These are phyloP conservation scores for Claviceps humidiphila DNA, from an alignment of 2,329 filamentous ascomycete species.

Conservation along the genomic window DNA sequence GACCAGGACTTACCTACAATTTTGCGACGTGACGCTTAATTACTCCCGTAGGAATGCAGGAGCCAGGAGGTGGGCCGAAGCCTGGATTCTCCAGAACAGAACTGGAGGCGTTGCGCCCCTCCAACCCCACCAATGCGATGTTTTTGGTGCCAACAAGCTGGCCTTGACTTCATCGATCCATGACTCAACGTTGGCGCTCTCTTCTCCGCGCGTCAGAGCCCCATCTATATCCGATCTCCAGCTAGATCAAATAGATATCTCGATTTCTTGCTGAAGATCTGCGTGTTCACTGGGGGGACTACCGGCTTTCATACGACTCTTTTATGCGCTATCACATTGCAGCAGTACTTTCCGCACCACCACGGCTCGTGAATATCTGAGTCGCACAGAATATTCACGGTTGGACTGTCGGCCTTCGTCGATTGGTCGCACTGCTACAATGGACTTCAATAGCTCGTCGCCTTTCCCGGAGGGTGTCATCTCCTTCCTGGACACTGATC, in stretches of 20 bases:
- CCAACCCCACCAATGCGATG: slow-evolving; percentile 15
- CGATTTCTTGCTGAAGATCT: neutral
- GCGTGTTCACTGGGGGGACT: neutral
- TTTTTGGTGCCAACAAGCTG: neutral
- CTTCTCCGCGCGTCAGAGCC: neutral
- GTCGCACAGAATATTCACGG: neutral
- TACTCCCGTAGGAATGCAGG: too few species aligned
- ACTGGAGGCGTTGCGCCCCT: neutral
- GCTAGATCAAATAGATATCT: too few species aligned
- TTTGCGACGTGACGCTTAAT: too few species aligned
- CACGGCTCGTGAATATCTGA: neutral
- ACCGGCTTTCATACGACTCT: neutral
- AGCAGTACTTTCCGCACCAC: neutral
- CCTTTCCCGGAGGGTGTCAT: slow-evolving; percentile 63
- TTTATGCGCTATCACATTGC: neutral
- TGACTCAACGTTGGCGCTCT: neutral
- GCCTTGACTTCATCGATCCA: neutral
- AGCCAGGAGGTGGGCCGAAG: neutral
- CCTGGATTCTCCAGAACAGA: too few species aligned
- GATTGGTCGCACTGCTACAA: slow-evolving; percentile 14
- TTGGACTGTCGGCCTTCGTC: neutral
- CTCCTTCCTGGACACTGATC: slow-evolving; percentile 67
- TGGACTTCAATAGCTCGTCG: slow-evolving; percentile 55
- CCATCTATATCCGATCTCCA: too few species aligned
- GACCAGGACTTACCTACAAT: too few species aligned